Base-by-base conservation (phyloP, 176 grass and related monocot genomes). In the Paspalum notatum region DNA sequence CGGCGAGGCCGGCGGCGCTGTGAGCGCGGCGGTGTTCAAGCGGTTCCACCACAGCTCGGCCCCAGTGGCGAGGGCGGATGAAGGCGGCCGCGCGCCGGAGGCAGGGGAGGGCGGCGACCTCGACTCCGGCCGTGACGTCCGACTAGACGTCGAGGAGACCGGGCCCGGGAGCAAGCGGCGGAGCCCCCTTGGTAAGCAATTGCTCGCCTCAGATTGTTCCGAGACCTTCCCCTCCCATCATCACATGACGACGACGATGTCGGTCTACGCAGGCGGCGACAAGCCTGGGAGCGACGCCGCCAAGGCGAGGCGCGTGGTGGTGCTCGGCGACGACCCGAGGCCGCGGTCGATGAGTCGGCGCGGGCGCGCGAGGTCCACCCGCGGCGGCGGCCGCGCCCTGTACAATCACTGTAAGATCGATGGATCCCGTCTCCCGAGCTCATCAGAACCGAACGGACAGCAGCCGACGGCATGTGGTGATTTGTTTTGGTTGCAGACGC, bases 381-480 rank as follows among this genome's bases (percentile, higher is more conserved):
- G 76, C 22, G 41, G 51, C 49, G 83, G 44, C 87, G 39, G 66
- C 62, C 82, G 90, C 16, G 65, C 78, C 48, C n/a, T 89, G 5
- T 98, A 98, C 77, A 91, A 97, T 60, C 94, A 97, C 51, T 97
- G 94, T 97, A 88, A 93, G 85, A 79, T 66, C 25, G 81, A 58
- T 11, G 25, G 9, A 61, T 61, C 24, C 22, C 68, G 5, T 9
- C 0, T 37, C 47, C 47, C 21, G 24, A 27, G 10, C 45, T 59
- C 73, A n/a, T 55, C 2, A 20, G 14, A 46, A 60, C 22, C 3
- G 27, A 49, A 8, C 12, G 15, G 44, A 14, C 40, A 20, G 40
- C 53, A 22, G 21, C 47, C 50, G 18, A 53, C 20, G 15, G 32
- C 32, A 32, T 32, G 32, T 14, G 25, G 46, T 78, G 16, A 37